Conservation (phyloP, 129 eudicot genomes). For the Flaveria linearis region DNA sequence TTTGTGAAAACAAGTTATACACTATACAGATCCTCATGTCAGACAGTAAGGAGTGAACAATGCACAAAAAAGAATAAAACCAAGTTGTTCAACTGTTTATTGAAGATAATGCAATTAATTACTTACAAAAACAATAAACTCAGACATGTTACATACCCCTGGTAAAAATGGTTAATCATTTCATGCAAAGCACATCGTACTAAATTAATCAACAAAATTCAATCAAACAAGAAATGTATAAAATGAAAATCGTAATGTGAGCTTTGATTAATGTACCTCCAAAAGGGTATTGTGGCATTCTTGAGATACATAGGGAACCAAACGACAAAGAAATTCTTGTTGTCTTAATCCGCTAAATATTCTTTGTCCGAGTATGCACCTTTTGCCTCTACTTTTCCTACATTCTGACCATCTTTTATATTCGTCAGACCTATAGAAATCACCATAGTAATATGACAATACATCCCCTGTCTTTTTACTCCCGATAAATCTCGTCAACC, state of each 20-base stretch:
- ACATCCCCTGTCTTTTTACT: constrained; percentile 59
- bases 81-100: background rate
- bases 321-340: constrained; percentile 61
- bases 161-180: background rate
- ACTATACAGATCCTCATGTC: background rate
- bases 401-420: constrained; percentile 62
- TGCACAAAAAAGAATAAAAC: background rate
- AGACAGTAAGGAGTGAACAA: background rate
- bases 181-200: background rate
- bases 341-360: constrained; percentile 65
- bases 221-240: background rate
- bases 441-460: constrained; percentile 55
- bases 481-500: constrained; percentile 49
- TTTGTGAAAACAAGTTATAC: background rate
- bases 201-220: background rate
- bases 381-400: constrained; percentile 52
- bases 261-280: constrained; percentile 49
- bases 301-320: constrained; percentile 43
- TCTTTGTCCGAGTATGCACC: constrained; percentile 49
- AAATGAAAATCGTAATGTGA: background rate
- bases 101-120: background rate
- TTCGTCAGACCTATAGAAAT: constrained; percentile 45
- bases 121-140: background rate
- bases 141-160: background rate
- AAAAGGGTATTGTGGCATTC: constrained; percentile 44